A percentile compares a stretch with the other conserved stretches of the same genome.
These are phyloP conservation scores for Glebionis coronaria DNA, from an alignment of 129 eudicot species.

Conservation along the genomic window DNA sequence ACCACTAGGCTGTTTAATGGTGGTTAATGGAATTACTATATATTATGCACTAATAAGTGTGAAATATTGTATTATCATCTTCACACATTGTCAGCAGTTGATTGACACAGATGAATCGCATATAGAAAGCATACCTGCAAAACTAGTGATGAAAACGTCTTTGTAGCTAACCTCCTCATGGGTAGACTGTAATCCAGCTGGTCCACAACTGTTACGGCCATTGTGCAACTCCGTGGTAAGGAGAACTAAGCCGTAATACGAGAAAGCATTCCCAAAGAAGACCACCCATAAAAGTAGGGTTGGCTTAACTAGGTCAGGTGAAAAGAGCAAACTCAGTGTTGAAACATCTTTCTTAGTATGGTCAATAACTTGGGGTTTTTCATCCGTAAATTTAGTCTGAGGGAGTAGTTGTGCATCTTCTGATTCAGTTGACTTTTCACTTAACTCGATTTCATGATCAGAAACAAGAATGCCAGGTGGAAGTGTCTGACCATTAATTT, in stretches of 20 bases:
- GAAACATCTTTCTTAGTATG: conserved; percentile 30
- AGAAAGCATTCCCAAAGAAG: conserved; percentile 63
- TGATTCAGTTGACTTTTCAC: conserved; percentile 32
- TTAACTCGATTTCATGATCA: conserved; percentile 44
- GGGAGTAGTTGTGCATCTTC: conserved; percentile 49
- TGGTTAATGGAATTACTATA: too few species aligned
- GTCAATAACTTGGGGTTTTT: conserved; percentile 20
- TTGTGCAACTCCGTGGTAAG: conserved; percentile 64
- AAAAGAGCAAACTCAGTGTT: conserved; percentile 47
- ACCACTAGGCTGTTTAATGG: too few species aligned
- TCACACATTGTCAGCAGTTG: too few species aligned
- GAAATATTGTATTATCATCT: background rate
- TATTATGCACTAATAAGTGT: background rate
- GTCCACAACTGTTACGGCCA: conserved; percentile 38
- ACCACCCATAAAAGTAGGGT: conserved; percentile 71
- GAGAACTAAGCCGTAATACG: conserved; percentile 70
- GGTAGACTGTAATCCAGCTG: conserved; percentile 14
- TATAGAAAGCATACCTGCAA: conserved; percentile 55
- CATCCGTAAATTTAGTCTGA: conserved; percentile 22
- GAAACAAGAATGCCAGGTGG: conserved; percentile 62
- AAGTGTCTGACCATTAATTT: conserved; percentile 42
- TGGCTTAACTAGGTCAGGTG: conserved; percentile 53
- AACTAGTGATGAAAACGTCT: conserved; percentile 70
- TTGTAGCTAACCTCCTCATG: conserved; percentile 46
- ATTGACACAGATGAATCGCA: background rate